A percentile compares a stretch with the other conserved stretches of the same genome.
Conservation (phyloP, 164 flowering plant genomes). For the Berberis vulgaris region DNA sequence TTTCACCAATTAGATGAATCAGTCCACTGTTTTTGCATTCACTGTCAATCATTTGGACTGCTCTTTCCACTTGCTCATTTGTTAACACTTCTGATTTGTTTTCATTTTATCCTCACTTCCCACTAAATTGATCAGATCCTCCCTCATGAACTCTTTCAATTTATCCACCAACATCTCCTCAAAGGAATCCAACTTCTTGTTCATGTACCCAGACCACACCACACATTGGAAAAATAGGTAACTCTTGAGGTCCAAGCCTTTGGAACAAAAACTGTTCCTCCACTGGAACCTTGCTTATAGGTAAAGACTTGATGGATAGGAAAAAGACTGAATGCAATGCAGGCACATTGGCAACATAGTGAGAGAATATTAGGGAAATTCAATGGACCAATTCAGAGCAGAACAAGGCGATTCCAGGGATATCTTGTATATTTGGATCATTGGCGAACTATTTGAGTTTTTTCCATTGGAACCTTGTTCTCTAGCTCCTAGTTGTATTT, state of each 20-base stretch:
- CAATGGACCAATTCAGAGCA: not conserved
- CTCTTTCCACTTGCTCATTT: not conserved
- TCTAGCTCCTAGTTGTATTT: not conserved
- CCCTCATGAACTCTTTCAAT: not conserved
- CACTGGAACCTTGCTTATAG: not conserved
- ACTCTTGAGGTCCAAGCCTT: not conserved
- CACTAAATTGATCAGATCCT: not conserved
- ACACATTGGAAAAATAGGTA: not conserved
- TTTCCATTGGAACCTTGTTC: not conserved
- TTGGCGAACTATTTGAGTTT: not conserved
- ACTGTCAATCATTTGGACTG: not conserved
- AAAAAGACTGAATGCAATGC: not conserved
- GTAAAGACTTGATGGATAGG: not conserved
- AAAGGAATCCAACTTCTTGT: not conserved
- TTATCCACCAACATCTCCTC: not conserved
- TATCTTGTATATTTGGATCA: not conserved
- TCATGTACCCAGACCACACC: not conserved
- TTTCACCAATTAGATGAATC: not conserved
- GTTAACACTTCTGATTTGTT: not conserved
- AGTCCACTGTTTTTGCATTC: not conserved
- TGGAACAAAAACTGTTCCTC: not conserved
- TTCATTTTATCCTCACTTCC: not conserved
- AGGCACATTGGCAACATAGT: not conserved
- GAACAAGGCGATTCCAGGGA: not conserved
- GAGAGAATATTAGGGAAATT: not conserved